Evolutionary conservation across 768 basidiomycete species (phyloP).

Genomic region (Hemileccinum rubropunctum): DNA sequence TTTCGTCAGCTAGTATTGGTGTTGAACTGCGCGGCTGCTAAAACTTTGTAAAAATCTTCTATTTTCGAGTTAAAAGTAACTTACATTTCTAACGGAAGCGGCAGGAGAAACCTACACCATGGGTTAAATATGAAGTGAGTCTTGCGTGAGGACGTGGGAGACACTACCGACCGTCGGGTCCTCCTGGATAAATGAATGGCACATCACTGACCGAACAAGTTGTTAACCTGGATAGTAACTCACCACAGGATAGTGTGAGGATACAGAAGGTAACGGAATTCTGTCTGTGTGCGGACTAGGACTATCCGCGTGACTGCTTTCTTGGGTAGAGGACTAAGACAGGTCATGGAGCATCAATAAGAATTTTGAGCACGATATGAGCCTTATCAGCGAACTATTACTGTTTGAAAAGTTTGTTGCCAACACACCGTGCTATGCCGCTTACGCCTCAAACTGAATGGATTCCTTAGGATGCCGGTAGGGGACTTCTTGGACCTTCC

Average conservation of each 20-base stretch:
- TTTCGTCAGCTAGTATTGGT: not conserved
- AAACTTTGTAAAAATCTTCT: not conserved
- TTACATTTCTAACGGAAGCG: not conserved
- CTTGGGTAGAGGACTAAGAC: constrained; percentile 3
- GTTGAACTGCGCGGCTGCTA: constrained; percentile 8
- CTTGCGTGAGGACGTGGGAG: not conserved
- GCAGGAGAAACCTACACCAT: not conserved
- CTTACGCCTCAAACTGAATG: not conserved
- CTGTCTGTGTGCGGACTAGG: not conserved
- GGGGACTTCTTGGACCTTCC: not conserved
- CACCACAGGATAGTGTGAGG: constrained; percentile 1
- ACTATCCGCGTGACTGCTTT: not conserved
- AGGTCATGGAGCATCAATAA: not conserved
- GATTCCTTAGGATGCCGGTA: not conserved
- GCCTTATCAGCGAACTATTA: not conserved
- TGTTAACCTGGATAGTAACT: not conserved
- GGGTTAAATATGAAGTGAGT: not conserved
- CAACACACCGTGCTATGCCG: constrained; percentile 1
- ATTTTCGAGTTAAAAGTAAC: not conserved
- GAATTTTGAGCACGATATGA: not conserved
- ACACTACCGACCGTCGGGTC: not conserved
- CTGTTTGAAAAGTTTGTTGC: not conserved
- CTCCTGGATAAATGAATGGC: constrained; percentile 1
- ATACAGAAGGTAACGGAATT: not conserved
- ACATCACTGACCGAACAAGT: not conserved